Conservation (phyloP, 768 basidiomycete species). For the Phanerochaete carnosa region DNA sequence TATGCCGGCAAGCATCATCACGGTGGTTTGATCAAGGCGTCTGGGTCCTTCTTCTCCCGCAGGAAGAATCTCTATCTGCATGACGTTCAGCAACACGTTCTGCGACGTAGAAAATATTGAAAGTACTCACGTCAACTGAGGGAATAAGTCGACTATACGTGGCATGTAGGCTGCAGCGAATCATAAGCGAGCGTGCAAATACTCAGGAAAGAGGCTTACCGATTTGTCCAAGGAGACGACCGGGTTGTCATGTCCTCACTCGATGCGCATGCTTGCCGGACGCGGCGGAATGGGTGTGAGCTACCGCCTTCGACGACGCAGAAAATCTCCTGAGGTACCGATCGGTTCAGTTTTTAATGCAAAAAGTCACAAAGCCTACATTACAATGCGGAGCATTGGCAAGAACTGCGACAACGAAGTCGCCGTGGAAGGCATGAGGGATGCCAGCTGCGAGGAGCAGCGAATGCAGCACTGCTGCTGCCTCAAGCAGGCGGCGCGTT, state of each 20-base stretch:
- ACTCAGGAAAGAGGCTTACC: constrained; percentile 41
- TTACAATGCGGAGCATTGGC: constrained; percentile 64
- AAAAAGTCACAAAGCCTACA: constrained; percentile 37
- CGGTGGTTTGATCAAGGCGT: constrained; percentile 61
- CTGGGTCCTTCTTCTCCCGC: constrained; percentile 83
- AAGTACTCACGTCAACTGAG: constrained; percentile 59
- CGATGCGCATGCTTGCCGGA: constrained; percentile 69
- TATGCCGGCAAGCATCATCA: constrained; percentile 64
- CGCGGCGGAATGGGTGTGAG: constrained; percentile 71
- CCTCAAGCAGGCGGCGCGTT: constrained; percentile 71
- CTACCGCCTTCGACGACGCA: constrained; percentile 81
- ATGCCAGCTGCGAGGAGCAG: constrained; percentile 54
- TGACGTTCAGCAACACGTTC: not conserved
- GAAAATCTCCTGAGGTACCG: constrained; percentile 63
- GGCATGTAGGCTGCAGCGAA: constrained; percentile 56
- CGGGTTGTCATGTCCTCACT: constrained; percentile 63
- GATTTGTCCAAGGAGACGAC: constrained; percentile 83
- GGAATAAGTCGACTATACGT: constrained; percentile 77
- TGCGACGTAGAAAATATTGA: not conserved
- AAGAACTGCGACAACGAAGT: constrained; percentile 65
- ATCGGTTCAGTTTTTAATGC: too few species aligned
- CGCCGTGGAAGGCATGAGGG: constrained; percentile 82
- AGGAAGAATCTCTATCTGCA: constrained; percentile 77
- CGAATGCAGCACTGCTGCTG: constrained; percentile 70
- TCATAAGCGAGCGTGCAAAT: constrained; percentile 6